These are phyloP conservation scores for Vitis hybrid DNA, from an alignment of 177 flowering plant species.

Conservation along the genomic window DNA sequence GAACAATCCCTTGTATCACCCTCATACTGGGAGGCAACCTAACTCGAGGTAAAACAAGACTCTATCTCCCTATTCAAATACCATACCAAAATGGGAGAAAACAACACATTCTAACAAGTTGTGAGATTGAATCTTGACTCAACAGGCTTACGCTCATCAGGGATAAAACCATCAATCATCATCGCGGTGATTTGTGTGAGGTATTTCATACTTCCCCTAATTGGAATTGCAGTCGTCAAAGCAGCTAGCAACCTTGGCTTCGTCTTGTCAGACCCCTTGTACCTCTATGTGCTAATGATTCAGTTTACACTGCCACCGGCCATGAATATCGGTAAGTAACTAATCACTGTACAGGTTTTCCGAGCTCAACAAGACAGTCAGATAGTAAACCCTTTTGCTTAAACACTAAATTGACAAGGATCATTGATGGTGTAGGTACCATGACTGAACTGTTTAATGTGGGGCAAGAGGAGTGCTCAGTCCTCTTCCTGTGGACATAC, in stretches of 20 bases:
- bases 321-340: conserved; percentile 74
- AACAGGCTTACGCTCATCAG: conserved; percentile 63
- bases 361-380: neutral
- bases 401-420: neutral
- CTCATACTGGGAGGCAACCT: conserved; percentile 95
- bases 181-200: conserved; percentile 56
- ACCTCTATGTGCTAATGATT: conserved; percentile 67
- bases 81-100: neutral
- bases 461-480: conserved; percentile 92
- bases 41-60: conserved; percentile 52
- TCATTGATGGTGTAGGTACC: conserved; percentile 54
- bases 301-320: conserved; percentile 90
- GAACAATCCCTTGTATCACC: conserved; percentile 87
- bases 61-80: no score
- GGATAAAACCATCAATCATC: conserved; percentile 34
- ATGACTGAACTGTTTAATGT: conserved; percentile 88
- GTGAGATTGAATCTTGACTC: neutral
- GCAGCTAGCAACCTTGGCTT: conserved; percentile 58
- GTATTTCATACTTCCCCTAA: conserved; percentile 58
- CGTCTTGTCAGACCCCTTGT: conserved; percentile 71
- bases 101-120: neutral
- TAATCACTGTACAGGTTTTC: neutral
- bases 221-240: conserved; percentile 67
- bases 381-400: neutral
- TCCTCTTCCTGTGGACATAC: conserved; percentile 88